Conservation (phyloP, 208 protist species). For the Strigomonas galati region DNA sequence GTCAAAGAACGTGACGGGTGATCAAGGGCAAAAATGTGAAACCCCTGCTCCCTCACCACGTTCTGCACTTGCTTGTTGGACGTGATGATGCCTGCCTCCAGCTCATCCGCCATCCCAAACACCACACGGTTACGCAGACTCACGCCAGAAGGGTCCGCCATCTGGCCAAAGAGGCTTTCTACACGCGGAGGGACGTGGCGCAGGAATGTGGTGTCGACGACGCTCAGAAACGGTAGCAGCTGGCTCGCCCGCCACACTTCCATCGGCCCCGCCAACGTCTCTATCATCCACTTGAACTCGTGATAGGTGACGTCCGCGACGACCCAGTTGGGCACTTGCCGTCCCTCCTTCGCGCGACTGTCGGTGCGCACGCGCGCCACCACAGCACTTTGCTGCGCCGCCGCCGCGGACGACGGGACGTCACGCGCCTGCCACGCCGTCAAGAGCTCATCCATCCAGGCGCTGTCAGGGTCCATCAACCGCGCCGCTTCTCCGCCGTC, state of each 20-base stretch:
- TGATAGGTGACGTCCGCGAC: conserved; percentile 58
- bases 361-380: background rate
- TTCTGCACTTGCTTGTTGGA: conserved; percentile 57
- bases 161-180: background rate
- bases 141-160: conserved; percentile 27
- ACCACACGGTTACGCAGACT: conserved; percentile 55
- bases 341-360: too few species aligned
- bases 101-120: conserved; percentile 53
- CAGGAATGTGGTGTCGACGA: conserved; percentile 31
- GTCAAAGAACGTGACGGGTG: conserved; percentile 69
- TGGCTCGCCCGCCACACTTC: conserved; percentile 47
- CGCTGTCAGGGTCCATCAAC: conserved; percentile 11
- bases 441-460: conserved; percentile 15
- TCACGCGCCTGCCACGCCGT: background rate
- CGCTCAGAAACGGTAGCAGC: conserved; percentile 39
- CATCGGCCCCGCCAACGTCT: conserved; percentile 63
- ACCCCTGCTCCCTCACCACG: conserved; percentile 35
- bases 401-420: background rate
- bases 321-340: conserved; percentile 52
- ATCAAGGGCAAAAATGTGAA: conserved; percentile 31
- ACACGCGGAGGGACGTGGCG: background rate
- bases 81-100: conserved; percentile 45
- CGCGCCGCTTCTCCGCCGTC: background rate
- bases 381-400: background rate
- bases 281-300: conserved; percentile 75